Base-by-base conservation (phyloP, 2,329 filamentous ascomycete genomes). In the Knufia petricola region DNA sequence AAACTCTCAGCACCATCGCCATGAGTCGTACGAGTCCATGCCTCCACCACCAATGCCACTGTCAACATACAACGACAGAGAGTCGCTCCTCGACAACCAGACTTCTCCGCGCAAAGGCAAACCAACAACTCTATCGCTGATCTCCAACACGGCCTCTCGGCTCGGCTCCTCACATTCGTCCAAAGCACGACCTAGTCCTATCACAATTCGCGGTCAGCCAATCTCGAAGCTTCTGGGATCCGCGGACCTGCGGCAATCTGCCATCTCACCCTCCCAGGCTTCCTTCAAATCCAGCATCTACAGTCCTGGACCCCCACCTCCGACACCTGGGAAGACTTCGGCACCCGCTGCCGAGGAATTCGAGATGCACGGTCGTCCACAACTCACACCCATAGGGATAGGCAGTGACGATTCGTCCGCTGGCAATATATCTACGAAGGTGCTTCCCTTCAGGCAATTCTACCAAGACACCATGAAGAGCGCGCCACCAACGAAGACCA, bases 251-350 rank as follows among this genome's bases (percentile, higher is more conserved):
- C 66, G 66, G 50, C 64, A 67, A 0, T 63, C 64, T 21, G 63
- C 65, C 3, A 65, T 72, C 41, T 73, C 73, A 51, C 63, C 69
- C 12, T 69, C 72, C 19, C 69, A 66, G n/a, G 69, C 74, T n/a
- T 74, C 77, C 1, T 65, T 81, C 3, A 77, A 76, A 1, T 77
- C 77, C 7, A 69, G 76, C 36, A 65, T 72, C 53, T 79, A 79
- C 62, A 71, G 72, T 40, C 75, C 74, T 0, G 72, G 74, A 2
- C 70, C 73, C 6, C 75, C 77, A 1, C 77, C 77, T n/a, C 69
- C 69, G 4, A 71, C 73, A 3, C 74, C 76, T 3, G 50, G 57
- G 10, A 51, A 34, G 48, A 30, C 42, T 38, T 49, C 38, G n/a
- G 24, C 24, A 4, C n/a, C 24, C 3, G 24, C 13, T 13, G 19